These are phyloP conservation scores for Ormosia emarginata DNA, from an alignment of 306 rosid genomes.

Conservation along the genomic window DNA sequence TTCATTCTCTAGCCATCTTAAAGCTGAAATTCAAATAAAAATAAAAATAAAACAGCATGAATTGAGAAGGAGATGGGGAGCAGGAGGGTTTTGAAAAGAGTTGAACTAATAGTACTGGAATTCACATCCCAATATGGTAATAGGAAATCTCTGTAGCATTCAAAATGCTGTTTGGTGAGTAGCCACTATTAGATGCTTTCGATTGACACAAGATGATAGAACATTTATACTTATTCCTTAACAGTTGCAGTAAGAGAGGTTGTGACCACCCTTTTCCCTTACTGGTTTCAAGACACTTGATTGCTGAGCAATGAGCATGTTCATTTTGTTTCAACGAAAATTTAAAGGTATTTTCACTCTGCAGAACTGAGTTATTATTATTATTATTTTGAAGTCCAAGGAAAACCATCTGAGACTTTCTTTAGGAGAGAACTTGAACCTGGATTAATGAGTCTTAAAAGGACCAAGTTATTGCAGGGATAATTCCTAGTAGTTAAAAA, in stretches of 20 bases:
- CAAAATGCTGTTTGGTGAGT: background rate
- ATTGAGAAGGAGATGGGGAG: background rate
- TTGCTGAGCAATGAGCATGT: background rate
- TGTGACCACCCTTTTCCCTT: background rate
- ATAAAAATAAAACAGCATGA: background rate
- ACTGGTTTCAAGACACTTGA: background rate
- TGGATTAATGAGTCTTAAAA: background rate
- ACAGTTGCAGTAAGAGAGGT: background rate
- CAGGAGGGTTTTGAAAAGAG: background rate
- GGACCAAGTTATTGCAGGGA: background rate
- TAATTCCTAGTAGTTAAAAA: background rate
- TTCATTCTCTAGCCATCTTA: constrained; percentile 64
- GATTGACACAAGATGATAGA: background rate
- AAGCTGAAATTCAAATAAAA: constrained; percentile 29
- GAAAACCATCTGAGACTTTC: background rate
- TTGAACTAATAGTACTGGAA: background rate
- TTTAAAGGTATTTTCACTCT: background rate
- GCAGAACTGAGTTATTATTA: background rate
- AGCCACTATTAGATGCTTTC: background rate
- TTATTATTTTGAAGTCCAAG: background rate
- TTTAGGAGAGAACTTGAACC: background rate
- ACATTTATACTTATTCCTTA: background rate
- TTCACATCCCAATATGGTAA: background rate
- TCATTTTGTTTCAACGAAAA: background rate
- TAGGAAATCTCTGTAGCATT: background rate